Percentiles rank a stretch among this genome's conserved stretches.
Evolutionary conservation across 139 green algal genomes (phyloP).

Genomic region (Chlorella ohadii): DNA sequence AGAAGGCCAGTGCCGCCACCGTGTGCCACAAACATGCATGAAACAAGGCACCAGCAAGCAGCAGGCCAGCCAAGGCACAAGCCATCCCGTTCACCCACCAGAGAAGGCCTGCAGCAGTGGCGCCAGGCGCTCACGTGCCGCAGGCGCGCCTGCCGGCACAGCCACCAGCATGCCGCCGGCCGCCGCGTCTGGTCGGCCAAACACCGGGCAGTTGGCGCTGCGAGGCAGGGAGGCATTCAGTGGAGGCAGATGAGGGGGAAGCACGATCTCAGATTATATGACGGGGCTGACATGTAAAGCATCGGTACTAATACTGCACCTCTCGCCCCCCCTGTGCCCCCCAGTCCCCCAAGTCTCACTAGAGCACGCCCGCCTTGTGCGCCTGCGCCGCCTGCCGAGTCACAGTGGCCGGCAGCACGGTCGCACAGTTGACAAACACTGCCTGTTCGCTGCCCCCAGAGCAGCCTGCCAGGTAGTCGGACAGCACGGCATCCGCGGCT

Average conservation of each 20-base stretch:
- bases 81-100: not conserved
- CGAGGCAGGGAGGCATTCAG: too few relatives aligned
- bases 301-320: too few relatives aligned
- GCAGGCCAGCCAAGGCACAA: not conserved
- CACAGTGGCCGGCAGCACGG: constrained; percentile 31
- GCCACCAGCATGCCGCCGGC: constrained; percentile 11
- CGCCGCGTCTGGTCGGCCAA: constrained; percentile 37
- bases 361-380: not conserved
- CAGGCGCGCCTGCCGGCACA: not conserved
- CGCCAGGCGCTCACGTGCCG: not conserved
- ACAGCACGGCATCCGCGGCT: constrained; percentile 11
- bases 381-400: not conserved
- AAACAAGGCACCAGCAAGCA: not conserved
- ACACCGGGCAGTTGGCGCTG: constrained; percentile 19
- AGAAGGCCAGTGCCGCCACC: too few relatives aligned
- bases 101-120: constrained; percentile 1
- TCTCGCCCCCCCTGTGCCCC: too few relatives aligned
- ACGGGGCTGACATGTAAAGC: too few relatives aligned
- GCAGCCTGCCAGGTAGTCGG: not conserved
- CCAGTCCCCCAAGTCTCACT: too few relatives aligned
- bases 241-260: too few relatives aligned
- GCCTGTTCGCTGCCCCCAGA: not conserved
- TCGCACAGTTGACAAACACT: constrained; percentile 35
- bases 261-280: too few relatives aligned
- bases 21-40: not conserved